Conservation (phyloP, 495 filamentous ascomycete species). For the Aspergillus ellipticus region DNA sequence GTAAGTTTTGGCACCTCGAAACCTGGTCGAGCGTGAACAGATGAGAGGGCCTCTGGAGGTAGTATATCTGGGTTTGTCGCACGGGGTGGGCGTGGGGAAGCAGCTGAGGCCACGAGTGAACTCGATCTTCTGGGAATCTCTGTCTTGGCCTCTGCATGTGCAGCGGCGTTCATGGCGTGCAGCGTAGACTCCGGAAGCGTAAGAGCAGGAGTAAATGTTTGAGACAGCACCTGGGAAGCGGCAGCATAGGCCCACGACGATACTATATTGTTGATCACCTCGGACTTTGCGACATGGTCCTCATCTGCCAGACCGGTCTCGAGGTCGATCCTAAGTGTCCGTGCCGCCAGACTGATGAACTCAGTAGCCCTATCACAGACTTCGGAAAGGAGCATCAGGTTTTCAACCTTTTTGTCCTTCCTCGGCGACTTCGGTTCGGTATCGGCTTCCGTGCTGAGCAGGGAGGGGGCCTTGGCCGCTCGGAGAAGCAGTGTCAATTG, state of each 20-base stretch:
- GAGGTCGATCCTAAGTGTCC: slow-evolving; percentile 75
- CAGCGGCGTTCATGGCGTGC: slow-evolving; percentile 22
- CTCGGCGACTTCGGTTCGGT: slow-evolving; percentile 11
- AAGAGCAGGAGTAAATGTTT: slow-evolving; percentile 67
- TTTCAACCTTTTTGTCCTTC: slow-evolving; percentile 58
- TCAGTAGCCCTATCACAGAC: slow-evolving; percentile 72
- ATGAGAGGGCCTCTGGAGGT: slow-evolving; percentile 16
- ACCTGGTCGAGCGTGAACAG: slow-evolving; percentile 22
- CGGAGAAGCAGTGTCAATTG: slow-evolving; percentile 82
- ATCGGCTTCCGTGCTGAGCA: slow-evolving; percentile 21
- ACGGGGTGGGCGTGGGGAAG: slow-evolving; percentile 20
- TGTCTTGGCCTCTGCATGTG: slow-evolving; percentile 42
- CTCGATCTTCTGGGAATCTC: slow-evolving; percentile 42
- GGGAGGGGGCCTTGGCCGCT: slow-evolving; percentile 61
- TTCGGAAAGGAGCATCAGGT: slow-evolving; percentile 72
- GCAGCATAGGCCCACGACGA: slow-evolving; percentile 82
- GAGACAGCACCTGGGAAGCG: slow-evolving; percentile 69
- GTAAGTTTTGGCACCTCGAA: slow-evolving; percentile 29
- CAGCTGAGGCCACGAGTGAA: slow-evolving; percentile 32
- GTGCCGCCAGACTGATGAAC: slow-evolving; percentile 74
- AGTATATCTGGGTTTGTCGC: slow-evolving; percentile 34
- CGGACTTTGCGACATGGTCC: slow-evolving; percentile 29
- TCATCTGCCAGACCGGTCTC: slow-evolving; percentile 35
- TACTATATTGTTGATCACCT: slow-evolving; percentile 75
- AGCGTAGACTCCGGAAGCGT: slow-evolving; percentile 60